These are phyloP conservation scores for Solanum commersonii DNA, from an alignment of 257 asterid species.

Conservation along the genomic window DNA sequence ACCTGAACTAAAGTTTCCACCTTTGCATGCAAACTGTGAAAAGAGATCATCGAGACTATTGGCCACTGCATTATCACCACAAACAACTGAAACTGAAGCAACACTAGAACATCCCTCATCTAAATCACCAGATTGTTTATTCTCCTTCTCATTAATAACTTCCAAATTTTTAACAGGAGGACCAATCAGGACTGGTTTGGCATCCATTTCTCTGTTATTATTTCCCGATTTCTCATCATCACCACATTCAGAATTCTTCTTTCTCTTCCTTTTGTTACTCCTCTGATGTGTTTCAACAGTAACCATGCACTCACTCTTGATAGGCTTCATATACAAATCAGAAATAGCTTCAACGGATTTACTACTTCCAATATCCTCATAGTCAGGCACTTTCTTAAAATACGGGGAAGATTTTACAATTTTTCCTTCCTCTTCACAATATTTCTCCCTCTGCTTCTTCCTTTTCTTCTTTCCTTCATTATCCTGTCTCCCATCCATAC, in stretches of 20 bases:
- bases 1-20: neutral
- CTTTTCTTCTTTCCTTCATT: neutral
- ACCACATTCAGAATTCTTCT: neutral
- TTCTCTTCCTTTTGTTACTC: neutral
- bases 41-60: slow-evolving; percentile 4
- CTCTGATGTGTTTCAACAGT: neutral
- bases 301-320: neutral
- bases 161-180: neutral
- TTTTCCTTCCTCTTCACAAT: neutral
- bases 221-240: neutral
- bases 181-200: neutral
- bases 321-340: neutral
- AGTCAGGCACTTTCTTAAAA: neutral
- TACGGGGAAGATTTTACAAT: neutral
- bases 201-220: neutral
- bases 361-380: neutral
- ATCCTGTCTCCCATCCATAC: neutral
- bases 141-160: neutral
- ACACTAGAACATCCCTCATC: neutral
- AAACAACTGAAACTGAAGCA: neutral
- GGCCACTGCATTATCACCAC: neutral
- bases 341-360: neutral
- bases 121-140: neutral
- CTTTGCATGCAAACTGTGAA: slow-evolving; percentile 11
- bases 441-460: neutral